These are phyloP conservation scores for Byssothecium circinans DNA, from an alignment of 2,329 filamentous ascomycete species.

Conservation along the genomic window DNA sequence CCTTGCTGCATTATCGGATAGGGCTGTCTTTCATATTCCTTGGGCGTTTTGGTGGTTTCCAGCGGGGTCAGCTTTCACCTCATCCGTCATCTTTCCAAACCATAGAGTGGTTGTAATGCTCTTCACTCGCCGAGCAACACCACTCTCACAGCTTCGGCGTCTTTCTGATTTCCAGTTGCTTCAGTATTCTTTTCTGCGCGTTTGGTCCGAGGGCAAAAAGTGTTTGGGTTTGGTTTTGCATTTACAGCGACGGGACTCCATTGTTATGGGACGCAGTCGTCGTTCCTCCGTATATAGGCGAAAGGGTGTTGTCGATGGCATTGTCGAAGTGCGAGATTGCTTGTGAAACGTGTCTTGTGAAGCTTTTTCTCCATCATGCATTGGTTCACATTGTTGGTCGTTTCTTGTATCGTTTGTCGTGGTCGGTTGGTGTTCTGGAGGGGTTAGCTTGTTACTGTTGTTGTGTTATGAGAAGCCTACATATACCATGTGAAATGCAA, in stretches of 20 bases:
- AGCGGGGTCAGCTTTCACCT: slow-evolving; percentile 18
- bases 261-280: slow-evolving; percentile 24
- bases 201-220: slow-evolving; percentile 35
- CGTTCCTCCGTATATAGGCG: slow-evolving; percentile 26
- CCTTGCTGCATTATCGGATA: slow-evolving; percentile 39
- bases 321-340: slow-evolving; percentile 20
- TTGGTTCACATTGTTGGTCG: slow-evolving; percentile 13
- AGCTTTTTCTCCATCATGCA: slow-evolving; percentile 3
- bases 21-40: slow-evolving; percentile 34
- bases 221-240: slow-evolving; percentile 32
- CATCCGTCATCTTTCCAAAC: slow-evolving; percentile 23
- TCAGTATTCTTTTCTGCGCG: slow-evolving; percentile 9
- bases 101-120: slow-evolving; percentile 39
- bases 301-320: slow-evolving; percentile 12
- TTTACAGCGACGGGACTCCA: slow-evolving; percentile 29
- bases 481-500: slow-evolving; percentile 14
- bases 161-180: slow-evolving; percentile 17
- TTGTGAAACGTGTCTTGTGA: slow-evolving; percentile 14
- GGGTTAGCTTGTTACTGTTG: background rate
- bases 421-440: slow-evolving; percentile 1
- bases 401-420: slow-evolving; percentile 1
- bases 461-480: background rate
- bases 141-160: slow-evolving; percentile 29
- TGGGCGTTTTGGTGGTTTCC: slow-evolving; percentile 26
- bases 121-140: slow-evolving; percentile 28